A percentile compares a stretch with the other conserved stretches of the same genome.
Conservation (phyloP, 192 early-diverging fungal species). For the Backusella mclennaniae region DNA sequence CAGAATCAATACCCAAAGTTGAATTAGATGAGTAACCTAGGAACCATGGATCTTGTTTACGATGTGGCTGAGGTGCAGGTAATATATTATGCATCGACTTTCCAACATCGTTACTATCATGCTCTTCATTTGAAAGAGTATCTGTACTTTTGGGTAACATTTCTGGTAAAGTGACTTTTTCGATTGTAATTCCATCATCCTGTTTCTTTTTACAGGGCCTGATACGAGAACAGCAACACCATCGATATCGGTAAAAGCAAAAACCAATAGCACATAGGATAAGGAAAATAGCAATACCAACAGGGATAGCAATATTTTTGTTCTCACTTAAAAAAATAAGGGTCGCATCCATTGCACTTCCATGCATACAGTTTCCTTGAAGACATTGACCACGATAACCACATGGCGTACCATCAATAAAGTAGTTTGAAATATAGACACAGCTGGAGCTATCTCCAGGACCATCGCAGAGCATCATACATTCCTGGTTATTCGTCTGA, state of each 20-base stretch:
- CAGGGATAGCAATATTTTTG: slow-evolving; percentile 37
- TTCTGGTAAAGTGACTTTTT: neutral
- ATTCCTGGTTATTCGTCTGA: slow-evolving; percentile 49
- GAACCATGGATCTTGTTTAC: neutral
- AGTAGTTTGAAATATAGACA: slow-evolving; percentile 57
- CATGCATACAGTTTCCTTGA: slow-evolving; percentile 43
- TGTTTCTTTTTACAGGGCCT: neutral
- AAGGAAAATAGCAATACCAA: slow-evolving; percentile 28
- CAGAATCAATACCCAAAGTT: neutral
- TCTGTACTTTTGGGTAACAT: neutral
- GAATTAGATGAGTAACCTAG: neutral
- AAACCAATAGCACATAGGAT: slow-evolving; percentile 19
- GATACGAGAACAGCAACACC: neutral
- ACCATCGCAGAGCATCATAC: slow-evolving; percentile 63
- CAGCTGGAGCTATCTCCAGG: slow-evolving; percentile 45
- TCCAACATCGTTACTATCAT: neutral
- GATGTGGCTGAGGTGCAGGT: neutral
- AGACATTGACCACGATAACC: slow-evolving; percentile 62
- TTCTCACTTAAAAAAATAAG: slow-evolving; percentile 34
- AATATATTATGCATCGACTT: neutral
- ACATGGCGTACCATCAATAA: slow-evolving; percentile 70
- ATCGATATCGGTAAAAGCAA: neutral
- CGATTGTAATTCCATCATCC: neutral
- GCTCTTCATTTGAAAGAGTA: neutral
- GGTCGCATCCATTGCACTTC: neutral